Evolutionary conservation across 2,329 filamentous ascomycete species (phyloP).

Genomic region (Colletotrichum falcatum): DNA sequence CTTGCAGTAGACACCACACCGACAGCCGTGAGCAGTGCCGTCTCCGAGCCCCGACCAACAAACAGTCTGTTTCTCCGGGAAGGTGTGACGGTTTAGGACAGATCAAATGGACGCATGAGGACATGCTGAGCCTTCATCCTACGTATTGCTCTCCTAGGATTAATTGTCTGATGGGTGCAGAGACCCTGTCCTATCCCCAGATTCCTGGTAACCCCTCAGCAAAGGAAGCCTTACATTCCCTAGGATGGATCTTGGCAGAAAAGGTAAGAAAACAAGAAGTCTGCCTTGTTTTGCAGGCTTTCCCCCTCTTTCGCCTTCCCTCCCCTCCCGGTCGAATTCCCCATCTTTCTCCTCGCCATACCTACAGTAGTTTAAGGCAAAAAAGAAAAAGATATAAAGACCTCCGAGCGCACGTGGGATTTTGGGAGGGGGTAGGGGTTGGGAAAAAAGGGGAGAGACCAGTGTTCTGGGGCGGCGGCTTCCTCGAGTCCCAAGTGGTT

Average conservation of each 20-base stretch:
- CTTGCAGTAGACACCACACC: neutral
- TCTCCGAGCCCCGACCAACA: neutral
- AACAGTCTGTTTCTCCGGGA: neutral
- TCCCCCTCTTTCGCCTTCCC: too few species aligned
- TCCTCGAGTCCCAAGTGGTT: neutral
- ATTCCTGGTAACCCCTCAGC: neutral
- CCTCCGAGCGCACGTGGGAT: conserved; percentile 26
- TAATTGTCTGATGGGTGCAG: neutral
- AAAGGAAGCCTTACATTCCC: neutral
- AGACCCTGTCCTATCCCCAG: neutral
- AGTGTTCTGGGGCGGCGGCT: too few species aligned
- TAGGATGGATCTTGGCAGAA: neutral
- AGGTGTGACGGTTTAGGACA: too few species aligned
- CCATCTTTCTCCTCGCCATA: too few species aligned
- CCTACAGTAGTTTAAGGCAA: too few species aligned
- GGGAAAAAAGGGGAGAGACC: neutral
- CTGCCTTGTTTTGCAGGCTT: neutral
- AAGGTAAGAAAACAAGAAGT: neutral
- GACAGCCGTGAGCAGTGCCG: neutral
- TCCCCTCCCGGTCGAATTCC: too few species aligned
- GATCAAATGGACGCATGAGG: too few species aligned
- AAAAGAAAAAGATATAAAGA: neutral
- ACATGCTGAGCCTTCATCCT: conserved; percentile 8
- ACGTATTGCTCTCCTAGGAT: neutral
- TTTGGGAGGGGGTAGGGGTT: neutral